phyloP scores from a whole-genome alignment of 2,329 filamentous ascomycete species.

The Diaporthe sp. region DNA sequence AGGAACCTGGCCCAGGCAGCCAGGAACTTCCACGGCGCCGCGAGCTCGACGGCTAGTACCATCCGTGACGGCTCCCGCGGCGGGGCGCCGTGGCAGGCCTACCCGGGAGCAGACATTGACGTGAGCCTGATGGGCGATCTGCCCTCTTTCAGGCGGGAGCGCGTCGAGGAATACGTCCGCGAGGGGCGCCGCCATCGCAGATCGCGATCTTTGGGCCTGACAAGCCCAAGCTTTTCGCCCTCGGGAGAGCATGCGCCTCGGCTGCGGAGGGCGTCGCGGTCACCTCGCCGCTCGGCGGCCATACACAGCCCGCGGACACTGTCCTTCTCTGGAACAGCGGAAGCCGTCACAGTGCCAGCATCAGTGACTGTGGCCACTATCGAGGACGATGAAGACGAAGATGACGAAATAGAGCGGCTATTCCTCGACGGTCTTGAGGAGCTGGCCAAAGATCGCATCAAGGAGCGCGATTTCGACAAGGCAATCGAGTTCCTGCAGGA shows the following conservation, averaged over 20 bases:
- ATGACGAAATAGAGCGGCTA: constrained; percentile 42
- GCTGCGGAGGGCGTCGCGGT: neutral
- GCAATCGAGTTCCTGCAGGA: constrained; percentile 44
- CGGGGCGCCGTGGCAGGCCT: constrained; percentile 9
- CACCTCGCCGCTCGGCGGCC: neutral
- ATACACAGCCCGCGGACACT: neutral
- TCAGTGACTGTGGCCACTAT: neutral
- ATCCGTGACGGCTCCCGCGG: constrained; percentile 36
- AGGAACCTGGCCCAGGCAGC: constrained; percentile 45
- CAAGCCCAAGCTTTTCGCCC: neutral
- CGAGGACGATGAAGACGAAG: constrained; percentile 40
- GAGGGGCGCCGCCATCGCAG: neutral
- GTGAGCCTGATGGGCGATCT: constrained; percentile 40
- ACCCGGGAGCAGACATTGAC: constrained; percentile 13
- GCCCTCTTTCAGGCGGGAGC: constrained; percentile 40
- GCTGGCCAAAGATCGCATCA: constrained; percentile 45
- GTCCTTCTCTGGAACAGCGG: neutral
- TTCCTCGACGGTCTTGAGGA: constrained; percentile 44
- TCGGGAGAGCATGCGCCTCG: neutral
- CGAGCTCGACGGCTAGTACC: constrained; percentile 44
- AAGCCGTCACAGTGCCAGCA: neutral
- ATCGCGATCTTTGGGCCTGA: neutral
- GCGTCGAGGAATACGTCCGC: constrained; percentile 42
- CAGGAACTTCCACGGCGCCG: constrained; percentile 45
- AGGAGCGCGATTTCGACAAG: constrained; percentile 43